These are phyloP conservation scores for Erodium trifolium DNA, from an alignment of 441 rosid species.

Conservation along the genomic window DNA sequence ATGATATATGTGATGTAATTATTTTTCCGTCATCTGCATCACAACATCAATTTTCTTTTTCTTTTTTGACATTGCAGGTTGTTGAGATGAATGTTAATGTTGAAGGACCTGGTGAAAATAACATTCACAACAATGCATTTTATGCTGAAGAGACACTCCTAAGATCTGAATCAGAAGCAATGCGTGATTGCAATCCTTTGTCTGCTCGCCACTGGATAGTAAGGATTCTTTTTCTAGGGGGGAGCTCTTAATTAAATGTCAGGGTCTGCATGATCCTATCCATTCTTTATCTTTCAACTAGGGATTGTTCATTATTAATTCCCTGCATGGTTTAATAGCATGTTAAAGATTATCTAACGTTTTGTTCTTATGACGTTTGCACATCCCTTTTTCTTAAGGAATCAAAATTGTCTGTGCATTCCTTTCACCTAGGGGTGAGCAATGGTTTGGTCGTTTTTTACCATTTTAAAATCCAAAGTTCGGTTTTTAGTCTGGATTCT, in stretches of 20 bases:
- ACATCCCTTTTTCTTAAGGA: too few species aligned
- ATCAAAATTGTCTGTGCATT: constrained; percentile 25
- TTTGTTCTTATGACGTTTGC: too few species aligned
- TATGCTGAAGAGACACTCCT: constrained; percentile 70
- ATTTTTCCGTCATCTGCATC: too few species aligned
- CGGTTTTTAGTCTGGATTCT: too few species aligned
- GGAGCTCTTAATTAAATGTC: neutral
- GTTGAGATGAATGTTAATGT: constrained; percentile 64
- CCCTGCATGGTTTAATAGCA: neutral
- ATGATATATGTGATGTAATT: too few species aligned
- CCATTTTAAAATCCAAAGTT: too few species aligned
- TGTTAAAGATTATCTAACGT: neutral
- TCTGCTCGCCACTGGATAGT: constrained; percentile 86
- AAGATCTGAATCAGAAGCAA: constrained; percentile 58
- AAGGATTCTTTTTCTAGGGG: constrained; percentile 23
- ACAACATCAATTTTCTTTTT: constrained; percentile 1
- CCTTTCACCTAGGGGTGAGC: constrained; percentile 25
- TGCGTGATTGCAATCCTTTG: constrained; percentile 66
- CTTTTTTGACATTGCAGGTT: constrained; percentile 32
- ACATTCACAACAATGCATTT: constrained; percentile 77
- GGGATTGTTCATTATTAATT: neutral
- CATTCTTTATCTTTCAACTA: neutral
- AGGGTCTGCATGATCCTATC: neutral
- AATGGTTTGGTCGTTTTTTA: too few species aligned
- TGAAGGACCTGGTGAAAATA: constrained; percentile 65